Evolutionary conservation across 169 alveolate genomes (phyloP).

Genomic region (Plasmodium yoelii): DNA sequence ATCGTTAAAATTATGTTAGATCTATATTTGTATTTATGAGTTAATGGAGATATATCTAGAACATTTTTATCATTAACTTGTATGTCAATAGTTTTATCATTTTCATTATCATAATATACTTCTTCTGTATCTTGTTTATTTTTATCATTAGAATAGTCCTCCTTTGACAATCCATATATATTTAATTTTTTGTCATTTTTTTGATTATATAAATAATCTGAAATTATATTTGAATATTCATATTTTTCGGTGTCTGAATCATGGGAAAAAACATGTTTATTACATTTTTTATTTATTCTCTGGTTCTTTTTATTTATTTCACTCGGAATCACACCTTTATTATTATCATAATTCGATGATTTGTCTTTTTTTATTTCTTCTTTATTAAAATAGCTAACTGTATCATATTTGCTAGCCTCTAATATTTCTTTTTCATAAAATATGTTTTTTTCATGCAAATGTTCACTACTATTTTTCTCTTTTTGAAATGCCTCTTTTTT

Average conservation of each 20-base stretch:
- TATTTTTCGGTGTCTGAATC: neutral
- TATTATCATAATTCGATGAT: neutral
- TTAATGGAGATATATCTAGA: slow-evolving; percentile 24
- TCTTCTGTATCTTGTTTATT: slow-evolving; percentile 4
- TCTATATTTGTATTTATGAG: slow-evolving; percentile 54
- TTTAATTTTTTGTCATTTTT: neutral
- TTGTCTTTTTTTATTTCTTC: neutral
- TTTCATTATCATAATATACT: slow-evolving; percentile 13
- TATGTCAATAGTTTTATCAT: slow-evolving; percentile 2
- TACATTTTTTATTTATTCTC: neutral
- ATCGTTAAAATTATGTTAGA: slow-evolving; percentile 50
- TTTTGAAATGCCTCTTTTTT: neutral
- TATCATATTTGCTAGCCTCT: neutral
- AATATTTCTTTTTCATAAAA: neutral
- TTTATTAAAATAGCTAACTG: neutral
- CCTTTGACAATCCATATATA: neutral
- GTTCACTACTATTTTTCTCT: neutral
- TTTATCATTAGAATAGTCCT: slow-evolving; percentile 4
- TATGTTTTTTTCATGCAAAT: neutral
- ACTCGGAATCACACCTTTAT: no score
- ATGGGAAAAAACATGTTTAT: neutral
- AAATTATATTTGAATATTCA: slow-evolving; percentile 39
- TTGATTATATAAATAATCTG: slow-evolving; percentile 22
- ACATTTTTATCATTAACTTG: slow-evolving; percentile 53
- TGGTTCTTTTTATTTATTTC: neutral